phyloP scores from a whole-genome alignment of 805 yeast species.

The Metschnikowia aberdeeniae region DNA sequence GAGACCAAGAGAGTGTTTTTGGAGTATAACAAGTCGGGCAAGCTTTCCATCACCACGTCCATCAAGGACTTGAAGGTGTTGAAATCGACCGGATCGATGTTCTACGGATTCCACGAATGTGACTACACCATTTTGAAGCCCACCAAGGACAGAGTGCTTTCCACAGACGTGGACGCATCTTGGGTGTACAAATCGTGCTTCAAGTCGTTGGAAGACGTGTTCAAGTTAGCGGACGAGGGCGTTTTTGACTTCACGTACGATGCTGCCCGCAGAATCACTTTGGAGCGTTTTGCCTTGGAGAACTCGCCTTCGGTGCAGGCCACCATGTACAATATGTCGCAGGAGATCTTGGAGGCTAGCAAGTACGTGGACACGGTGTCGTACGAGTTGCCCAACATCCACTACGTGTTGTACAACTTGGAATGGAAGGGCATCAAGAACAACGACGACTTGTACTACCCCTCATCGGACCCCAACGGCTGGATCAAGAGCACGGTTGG shows the following conservation, averaged over 20 bases:
- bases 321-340: slow-evolving; percentile 91
- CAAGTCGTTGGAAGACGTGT: slow-evolving; percentile 44
- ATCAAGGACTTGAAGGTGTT: slow-evolving; percentile 77
- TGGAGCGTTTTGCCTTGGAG: slow-evolving; percentile 76
- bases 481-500: slow-evolving; percentile 83
- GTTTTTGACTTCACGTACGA: slow-evolving; percentile 62
- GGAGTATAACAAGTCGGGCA: slow-evolving; percentile 46
- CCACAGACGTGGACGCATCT: slow-evolving; percentile 75
- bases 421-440: slow-evolving; percentile 80
- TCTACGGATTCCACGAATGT: slow-evolving; percentile 80
- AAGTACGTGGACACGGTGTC: slow-evolving; percentile 60
- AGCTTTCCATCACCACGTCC: slow-evolving; percentile 59
- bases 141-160: slow-evolving; percentile 77
- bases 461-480: slow-evolving; percentile 91
- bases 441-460: slow-evolving; percentile 82
- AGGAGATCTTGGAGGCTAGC: slow-evolving; percentile 58
- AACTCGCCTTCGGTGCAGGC: slow-evolving; percentile 95
- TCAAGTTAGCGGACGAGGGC: slow-evolving; percentile 52
- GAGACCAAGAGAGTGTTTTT: slow-evolving; percentile 66
- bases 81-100: slow-evolving; percentile 90
- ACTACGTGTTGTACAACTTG: slow-evolving; percentile 76
- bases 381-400: slow-evolving; percentile 86
- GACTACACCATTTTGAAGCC: slow-evolving; percentile 87
- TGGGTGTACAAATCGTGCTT: slow-evolving; percentile 60
- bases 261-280: slow-evolving; percentile 63